Base-by-base conservation (phyloP, 208 protist species). In the Vickermania spadyakhi region DNA sequence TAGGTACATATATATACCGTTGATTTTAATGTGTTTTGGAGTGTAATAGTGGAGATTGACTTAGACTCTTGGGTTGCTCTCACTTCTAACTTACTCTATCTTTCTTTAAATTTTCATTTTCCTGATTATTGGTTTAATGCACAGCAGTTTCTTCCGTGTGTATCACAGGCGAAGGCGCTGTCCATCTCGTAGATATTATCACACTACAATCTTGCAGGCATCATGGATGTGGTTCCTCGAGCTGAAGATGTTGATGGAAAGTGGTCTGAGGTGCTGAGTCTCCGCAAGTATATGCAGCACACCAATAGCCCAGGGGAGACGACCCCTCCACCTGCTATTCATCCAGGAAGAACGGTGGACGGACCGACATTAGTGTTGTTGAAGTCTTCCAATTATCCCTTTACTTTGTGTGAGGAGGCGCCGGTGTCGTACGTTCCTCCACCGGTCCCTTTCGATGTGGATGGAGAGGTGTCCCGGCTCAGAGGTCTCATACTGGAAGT, bases 321-420 rank as follows among this genome's bases (percentile, higher is more conserved):
- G 11, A 18, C 7, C 11, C 7, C 52, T 1, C 65, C 66, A 2
- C 56, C 60, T 1, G 53, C 64, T 1, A 70, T 71, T n/a, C 69
- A 73, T n/a, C 41, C 56, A 25, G 66, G 71, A 52, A 82, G 86
- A 49, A 93, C 80, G 1, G 67, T 93, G 13, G 86, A 93, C 51
- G 74, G 61, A 18, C 79, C 75, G 4, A 79, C 76, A 18, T 58
- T 93, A 42, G 61, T 30, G 25, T 50, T 85, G 23, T 76, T 93
- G 28, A 86, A 86, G 70, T 79, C 73, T 3, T 64, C 78, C 7
- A 88, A 82, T 71, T 93, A 89, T 64, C 86, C 86, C 23, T 93
- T 91, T 52, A 68, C 74, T 28, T 52, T 93, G 1, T 93, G 86
- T 58, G 86, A 90, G 28, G 83, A 86, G 57, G 86, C 86, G 4